These are phyloP conservation scores for Aspergillus novofumigatus DNA, from an alignment of 2,329 filamentous ascomycete species.

Conservation along the genomic window DNA sequence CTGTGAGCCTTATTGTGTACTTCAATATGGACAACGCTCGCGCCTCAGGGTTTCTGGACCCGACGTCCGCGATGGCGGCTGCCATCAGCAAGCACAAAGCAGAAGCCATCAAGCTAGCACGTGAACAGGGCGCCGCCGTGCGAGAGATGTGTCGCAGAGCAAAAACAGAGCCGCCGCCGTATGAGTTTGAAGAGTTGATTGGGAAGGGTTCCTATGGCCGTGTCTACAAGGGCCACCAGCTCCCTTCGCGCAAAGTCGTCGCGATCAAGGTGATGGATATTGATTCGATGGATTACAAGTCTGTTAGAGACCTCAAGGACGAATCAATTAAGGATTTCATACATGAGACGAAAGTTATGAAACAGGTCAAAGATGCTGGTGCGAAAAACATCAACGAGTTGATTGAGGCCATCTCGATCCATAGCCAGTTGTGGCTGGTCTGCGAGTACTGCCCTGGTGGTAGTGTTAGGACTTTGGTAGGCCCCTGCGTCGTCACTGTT, in stretches of 20 bases:
- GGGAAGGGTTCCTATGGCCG: conserved; percentile 50
- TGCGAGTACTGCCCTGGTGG: conserved; percentile 65
- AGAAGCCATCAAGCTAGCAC: conserved; percentile 45
- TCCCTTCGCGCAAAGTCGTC: conserved; percentile 40
- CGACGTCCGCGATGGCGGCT: conserved; percentile 39
- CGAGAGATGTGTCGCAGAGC: conserved; percentile 45
- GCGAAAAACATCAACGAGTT: conserved; percentile 62
- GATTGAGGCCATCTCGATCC: conserved; percentile 60
- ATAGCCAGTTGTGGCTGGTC: conserved; percentile 63
- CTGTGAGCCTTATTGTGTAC: neutral
- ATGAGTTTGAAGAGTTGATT: conserved; percentile 49
- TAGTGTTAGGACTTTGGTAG: conserved; percentile 61
- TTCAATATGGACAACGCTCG: conserved; percentile 20
- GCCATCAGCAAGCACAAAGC: conserved; percentile 46
- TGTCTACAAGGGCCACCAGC: conserved; percentile 47
- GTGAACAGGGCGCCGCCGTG: conserved; percentile 44
- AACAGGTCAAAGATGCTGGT: conserved; percentile 58
- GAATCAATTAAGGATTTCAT: conserved; percentile 53
- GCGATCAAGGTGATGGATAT: conserved; percentile 51
- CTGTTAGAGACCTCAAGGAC: conserved; percentile 43
- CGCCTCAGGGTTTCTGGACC: conserved; percentile 35
- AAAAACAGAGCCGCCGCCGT: conserved; percentile 42
- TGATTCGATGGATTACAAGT: conserved; percentile 46
- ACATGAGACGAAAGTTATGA: conserved; percentile 60
- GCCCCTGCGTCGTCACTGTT: conserved; percentile 14